Percentiles rank a stretch among this genome's conserved stretches.
Evolutionary conservation across 2,329 filamentous ascomycete genomes (phyloP).

Genomic region (Karstenula rhodostoma): DNA sequence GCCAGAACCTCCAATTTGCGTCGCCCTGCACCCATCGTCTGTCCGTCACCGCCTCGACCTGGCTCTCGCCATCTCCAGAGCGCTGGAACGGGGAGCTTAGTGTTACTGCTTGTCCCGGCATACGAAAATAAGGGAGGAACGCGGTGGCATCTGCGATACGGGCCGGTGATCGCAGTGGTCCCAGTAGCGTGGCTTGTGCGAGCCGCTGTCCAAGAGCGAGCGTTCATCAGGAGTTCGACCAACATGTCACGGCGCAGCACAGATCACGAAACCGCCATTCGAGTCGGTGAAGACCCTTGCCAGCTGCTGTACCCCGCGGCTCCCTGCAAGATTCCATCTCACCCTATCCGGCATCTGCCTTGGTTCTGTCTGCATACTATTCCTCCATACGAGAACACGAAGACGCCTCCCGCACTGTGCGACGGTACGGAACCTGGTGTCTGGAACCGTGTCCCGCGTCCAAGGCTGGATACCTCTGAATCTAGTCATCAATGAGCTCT

Average conservation of each 20-base stretch:
- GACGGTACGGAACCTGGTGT: slow-evolving; percentile 26
- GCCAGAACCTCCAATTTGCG: slow-evolving; percentile 16
- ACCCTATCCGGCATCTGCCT: slow-evolving; percentile 8
- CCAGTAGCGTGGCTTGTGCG: slow-evolving; percentile 21
- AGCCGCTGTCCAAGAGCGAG: slow-evolving; percentile 22
- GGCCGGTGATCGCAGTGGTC: slow-evolving; percentile 21
- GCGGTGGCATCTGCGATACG: slow-evolving; percentile 39
- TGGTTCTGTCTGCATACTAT: slow-evolving; percentile 13
- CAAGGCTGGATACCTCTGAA: slow-evolving; percentile 12
- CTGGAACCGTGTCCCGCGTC: slow-evolving; percentile 22
- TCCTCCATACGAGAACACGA: slow-evolving; percentile 17
- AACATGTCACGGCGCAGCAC: slow-evolving; percentile 8
- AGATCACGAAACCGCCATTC: slow-evolving; percentile 11
- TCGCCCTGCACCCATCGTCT: slow-evolving; percentile 13
- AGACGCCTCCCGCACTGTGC: slow-evolving; percentile 19
- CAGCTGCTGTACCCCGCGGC: slow-evolving; percentile 15
- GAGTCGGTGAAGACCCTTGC: slow-evolving; percentile 25
- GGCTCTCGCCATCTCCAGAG: slow-evolving; percentile 16
- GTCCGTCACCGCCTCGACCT: slow-evolving; percentile 20
- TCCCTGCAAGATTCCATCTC: slow-evolving; percentile 13
- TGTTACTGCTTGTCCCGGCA: slow-evolving; percentile 21
- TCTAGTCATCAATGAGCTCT: slow-evolving; percentile 11
- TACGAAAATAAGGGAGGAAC: slow-evolving; percentile 38
- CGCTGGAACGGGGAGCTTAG: slow-evolving; percentile 17
- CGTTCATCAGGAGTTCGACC: slow-evolving; percentile 9